Evolutionary conservation across 371 early-diverging fungal species (phyloP).

Genomic region (Coemansia sp.): DNA sequence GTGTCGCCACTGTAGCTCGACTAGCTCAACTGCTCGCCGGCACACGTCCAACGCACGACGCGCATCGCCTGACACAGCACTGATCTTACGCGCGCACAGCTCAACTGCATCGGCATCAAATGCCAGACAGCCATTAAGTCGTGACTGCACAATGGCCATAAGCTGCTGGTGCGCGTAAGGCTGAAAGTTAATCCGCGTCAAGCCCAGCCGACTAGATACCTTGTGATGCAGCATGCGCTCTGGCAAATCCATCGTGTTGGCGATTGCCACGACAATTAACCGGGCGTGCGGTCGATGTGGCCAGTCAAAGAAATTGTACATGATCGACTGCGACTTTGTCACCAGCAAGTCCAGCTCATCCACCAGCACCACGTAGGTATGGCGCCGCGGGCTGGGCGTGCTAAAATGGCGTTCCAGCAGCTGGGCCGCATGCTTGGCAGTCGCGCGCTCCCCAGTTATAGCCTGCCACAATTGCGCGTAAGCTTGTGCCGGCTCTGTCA

Average conservation of each 20-base stretch:
- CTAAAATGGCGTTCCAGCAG: constrained; percentile 72
- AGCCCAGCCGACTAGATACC: constrained; percentile 88
- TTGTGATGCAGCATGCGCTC: constrained; percentile 92
- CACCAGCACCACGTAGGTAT: constrained; percentile 77
- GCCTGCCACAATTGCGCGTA: constrained; percentile 83
- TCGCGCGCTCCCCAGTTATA: constrained; percentile 57
- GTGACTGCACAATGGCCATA: constrained; percentile 74
- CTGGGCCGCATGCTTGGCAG: constrained; percentile 74
- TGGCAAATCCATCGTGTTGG: constrained; percentile 99
- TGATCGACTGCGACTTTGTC: constrained; percentile 87
- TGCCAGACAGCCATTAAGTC: constrained; percentile 70
- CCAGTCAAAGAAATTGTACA: constrained; percentile 99
- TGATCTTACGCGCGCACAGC: constrained; percentile 92
- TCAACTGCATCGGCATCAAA: constrained; percentile 87
- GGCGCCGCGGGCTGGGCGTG: constrained; percentile 50
- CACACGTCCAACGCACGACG: constrained; percentile 95
- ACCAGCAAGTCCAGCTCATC: constrained; percentile 98
- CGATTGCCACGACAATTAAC: constrained; percentile 92
- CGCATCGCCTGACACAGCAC: constrained; percentile 96
- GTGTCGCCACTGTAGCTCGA: constrained; percentile 55
- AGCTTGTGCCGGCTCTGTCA: constrained; percentile 88
- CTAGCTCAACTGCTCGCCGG: constrained; percentile 81
- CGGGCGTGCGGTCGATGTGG: constrained; percentile 80
- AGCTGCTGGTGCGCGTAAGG: constrained; percentile 88
- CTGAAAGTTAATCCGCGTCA: constrained; percentile 85